Evolutionary conservation across 2,329 filamentous ascomycete species (phyloP), one percentile per base, ranked within the genome.

Genomic region (Amauroascus verrucosus): DNA sequence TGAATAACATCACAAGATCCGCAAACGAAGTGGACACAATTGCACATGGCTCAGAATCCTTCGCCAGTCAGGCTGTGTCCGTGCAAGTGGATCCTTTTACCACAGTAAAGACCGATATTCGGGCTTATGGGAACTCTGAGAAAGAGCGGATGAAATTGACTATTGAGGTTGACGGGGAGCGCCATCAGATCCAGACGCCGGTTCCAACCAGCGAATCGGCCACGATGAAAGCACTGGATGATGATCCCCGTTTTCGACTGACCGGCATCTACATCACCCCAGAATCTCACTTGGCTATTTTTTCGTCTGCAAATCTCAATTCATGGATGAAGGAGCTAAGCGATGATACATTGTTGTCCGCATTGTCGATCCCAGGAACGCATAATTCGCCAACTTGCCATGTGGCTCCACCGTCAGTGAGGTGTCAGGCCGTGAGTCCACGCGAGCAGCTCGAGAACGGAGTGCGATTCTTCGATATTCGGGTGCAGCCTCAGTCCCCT

Each of bases 331-430:
- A 76, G 54, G 77, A 83, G 57, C 76, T 97, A 40, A 75, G 78
- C 56, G 80, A 90, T 63, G 77, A 82, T 18, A 84, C 81, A 49
- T 82, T 88, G 1, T 75, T 97, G 3, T 86, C 87, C 1, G 78
- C 84, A 2, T 80, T 98, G 48, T 93, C 86, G 48, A 93, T 97
- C 58, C 93, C 93, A 14, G 93, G 93, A 58, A 96, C 93, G 0
- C 93, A 98, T 75, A 97, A 98, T 72, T 88, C 86, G 16, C 88
- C 93, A 6, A 94, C 90, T 8, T 85, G 81, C 71, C 78, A 94
- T 74, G 78, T 81, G 47, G 90, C 93, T 11, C 78, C 96, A 4
- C 93, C 93, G 1, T 95, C 88, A 1, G 93, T 97, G 35, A 85
- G 93, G 37, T 97, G 93, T 70, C 93, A 98, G 72, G 84, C 86